Conservation (phyloP, 257 asterid genomes). For the Linderniella brevidens region DNA sequence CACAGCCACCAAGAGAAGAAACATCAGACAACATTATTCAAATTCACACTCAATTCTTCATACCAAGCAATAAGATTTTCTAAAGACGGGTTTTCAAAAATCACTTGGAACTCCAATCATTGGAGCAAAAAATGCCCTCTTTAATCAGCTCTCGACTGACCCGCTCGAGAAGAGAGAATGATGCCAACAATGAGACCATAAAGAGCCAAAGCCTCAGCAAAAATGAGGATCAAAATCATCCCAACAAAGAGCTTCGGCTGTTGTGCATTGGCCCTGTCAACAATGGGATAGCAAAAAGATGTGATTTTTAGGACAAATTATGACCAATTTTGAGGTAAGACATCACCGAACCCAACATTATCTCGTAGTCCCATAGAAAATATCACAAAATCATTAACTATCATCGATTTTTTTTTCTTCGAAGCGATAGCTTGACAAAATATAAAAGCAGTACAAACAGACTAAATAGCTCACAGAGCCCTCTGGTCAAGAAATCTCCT, state of each 20-base stretch:
- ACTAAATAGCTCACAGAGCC: too few relatives aligned
- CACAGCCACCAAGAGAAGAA: not conserved
- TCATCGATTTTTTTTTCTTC: too few relatives aligned
- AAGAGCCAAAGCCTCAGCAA: constrained; percentile 44
- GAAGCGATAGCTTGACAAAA: too few relatives aligned
- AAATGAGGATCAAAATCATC: constrained; percentile 43
- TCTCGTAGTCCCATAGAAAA: not conserved
- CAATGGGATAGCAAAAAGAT: not conserved
- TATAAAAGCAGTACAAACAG: too few relatives aligned
- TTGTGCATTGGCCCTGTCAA: constrained; percentile 43
- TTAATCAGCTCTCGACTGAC: constrained; percentile 52
- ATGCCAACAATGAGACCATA: constrained; percentile 50
- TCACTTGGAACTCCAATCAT: too few relatives aligned
- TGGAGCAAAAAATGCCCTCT: not conserved
- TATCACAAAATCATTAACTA: constrained; percentile 3
- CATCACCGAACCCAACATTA: not conserved
- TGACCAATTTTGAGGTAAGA: not conserved
- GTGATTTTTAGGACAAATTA: not conserved
- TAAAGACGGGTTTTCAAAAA: too few relatives aligned
- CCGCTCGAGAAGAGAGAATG: constrained; percentile 55
- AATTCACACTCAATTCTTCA: too few relatives aligned
- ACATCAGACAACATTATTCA: not conserved
- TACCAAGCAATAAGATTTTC: too few relatives aligned
- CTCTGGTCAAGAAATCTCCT: too few relatives aligned
- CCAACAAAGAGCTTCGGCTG: constrained; percentile 53